phyloP scores from a whole-genome alignment of 2,329 filamentous ascomycete species.

The Penicillium sp. region DNA sequence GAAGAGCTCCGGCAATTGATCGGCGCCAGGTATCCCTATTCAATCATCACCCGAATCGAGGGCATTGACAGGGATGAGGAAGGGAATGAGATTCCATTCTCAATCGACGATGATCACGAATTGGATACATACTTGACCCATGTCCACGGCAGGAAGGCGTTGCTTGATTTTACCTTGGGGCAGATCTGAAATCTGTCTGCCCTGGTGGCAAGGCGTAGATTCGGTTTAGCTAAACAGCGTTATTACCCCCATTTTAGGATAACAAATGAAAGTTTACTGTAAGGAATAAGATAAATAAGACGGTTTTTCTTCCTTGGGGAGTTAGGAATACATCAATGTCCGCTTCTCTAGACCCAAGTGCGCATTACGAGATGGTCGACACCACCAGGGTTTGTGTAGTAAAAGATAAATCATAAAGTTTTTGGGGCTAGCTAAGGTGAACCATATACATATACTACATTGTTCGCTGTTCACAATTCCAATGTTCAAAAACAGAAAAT shows the following conservation, averaged over 20 bases:
- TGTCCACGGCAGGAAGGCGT: constrained; percentile 56
- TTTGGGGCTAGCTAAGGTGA: background rate
- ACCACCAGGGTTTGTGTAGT: background rate
- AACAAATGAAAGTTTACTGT: background rate
- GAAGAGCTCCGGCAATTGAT: constrained; percentile 64
- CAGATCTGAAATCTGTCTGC: constrained; percentile 19
- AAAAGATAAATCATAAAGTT: constrained; percentile 7
- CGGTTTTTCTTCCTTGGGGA: background rate
- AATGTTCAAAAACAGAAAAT: constrained; percentile 9
- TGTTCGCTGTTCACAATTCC: constrained; percentile 20
- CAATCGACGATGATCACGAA: constrained; percentile 70
- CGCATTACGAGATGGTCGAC: background rate
- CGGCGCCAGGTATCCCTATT: constrained; percentile 60
- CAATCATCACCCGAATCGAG: constrained; percentile 61
- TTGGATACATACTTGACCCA: constrained; percentile 70
- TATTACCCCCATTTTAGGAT: background rate
- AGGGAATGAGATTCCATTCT: constrained; percentile 62
- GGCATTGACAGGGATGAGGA: constrained; percentile 63
- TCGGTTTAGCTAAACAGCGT: background rate
- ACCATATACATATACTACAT: constrained; percentile 15
- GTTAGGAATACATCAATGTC: background rate
- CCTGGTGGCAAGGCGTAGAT: background rate
- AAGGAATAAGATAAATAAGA: background rate
- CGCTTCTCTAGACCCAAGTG: background rate
- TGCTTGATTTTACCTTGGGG: constrained; percentile 50